Conservation (phyloP, 1,139 yeast genomes). For the Williopsis jadinii region DNA sequence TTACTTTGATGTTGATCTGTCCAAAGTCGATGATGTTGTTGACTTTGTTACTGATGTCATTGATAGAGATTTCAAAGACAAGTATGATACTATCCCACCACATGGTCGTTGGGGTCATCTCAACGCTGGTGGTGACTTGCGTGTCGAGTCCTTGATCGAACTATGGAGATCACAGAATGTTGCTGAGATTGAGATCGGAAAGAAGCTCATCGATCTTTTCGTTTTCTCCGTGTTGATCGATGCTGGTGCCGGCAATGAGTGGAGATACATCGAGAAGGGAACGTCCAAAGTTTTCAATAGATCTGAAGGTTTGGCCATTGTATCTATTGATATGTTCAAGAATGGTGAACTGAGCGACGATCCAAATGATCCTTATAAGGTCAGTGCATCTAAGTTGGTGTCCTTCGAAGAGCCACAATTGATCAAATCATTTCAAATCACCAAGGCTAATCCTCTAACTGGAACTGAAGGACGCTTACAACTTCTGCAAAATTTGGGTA, state of each 20-base stretch:
- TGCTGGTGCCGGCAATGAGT: constrained; percentile 55
- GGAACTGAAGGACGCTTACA: constrained; percentile 46
- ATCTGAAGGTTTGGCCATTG: constrained; percentile 57
- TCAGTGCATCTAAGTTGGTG: constrained; percentile 34
- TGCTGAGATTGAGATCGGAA: constrained; percentile 37
- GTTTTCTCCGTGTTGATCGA: constrained; percentile 52
- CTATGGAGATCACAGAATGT: constrained; percentile 27
- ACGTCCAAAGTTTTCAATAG: constrained; percentile 29
- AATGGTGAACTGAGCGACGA: constrained; percentile 37
- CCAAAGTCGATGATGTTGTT: constrained; percentile 33
- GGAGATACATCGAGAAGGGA: constrained; percentile 36
- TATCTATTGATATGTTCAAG: constrained; percentile 46
- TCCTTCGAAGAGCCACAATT: constrained; percentile 26
- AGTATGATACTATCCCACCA: constrained; percentile 41
- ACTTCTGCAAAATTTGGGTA: constrained; percentile 38
- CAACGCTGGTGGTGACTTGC: constrained; percentile 36
- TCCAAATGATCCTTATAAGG: constrained; percentile 30
- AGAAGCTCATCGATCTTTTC: constrained; percentile 45
- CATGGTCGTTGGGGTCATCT: constrained; percentile 63
- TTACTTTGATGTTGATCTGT: constrained; percentile 39
- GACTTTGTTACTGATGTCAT: constrained; percentile 36
- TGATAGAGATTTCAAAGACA: constrained; percentile 33
- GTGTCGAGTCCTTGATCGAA: constrained; percentile 36
- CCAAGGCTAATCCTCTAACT: constrained; percentile 36
- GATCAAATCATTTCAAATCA: constrained; percentile 37